Conservation (phyloP, 305 asterid species). For the Fraxinus greggii region DNA sequence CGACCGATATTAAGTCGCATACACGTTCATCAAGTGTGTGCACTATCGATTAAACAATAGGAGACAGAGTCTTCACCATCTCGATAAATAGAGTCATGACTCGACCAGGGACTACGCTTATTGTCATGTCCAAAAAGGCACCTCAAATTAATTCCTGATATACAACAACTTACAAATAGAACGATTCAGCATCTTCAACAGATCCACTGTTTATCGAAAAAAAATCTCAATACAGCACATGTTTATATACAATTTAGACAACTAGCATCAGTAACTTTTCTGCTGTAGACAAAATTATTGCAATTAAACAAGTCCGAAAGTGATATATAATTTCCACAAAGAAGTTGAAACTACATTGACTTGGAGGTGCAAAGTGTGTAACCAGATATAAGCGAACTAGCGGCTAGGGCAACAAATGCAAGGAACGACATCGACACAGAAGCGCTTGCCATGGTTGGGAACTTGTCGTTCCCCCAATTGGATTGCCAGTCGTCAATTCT, state of each 20-base stretch:
- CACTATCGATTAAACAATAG: background rate
- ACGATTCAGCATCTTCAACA: background rate
- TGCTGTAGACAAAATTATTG: background rate
- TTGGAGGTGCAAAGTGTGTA: constrained; percentile 59
- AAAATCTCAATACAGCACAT: background rate
- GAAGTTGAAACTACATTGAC: constrained; percentile 26
- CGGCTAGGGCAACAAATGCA: constrained; percentile 75
- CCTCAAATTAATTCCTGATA: background rate
- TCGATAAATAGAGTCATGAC: background rate
- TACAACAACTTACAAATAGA: background rate
- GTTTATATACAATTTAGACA: background rate
- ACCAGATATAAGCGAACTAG: constrained; percentile 73
- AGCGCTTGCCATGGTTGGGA: constrained; percentile 74
- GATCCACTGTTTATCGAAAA: background rate
- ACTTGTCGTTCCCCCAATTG: constrained; percentile 86
- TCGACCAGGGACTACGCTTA: background rate
- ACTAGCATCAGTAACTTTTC: background rate
- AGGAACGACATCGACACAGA: constrained; percentile 76
- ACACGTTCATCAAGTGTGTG: background rate
- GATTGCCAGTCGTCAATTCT: constrained; percentile 75
- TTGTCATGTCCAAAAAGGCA: background rate
- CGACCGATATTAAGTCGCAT: background rate
- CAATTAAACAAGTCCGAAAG: background rate
- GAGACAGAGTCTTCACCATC: background rate
- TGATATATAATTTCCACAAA: background rate